phyloP scores from a whole-genome alignment of 2,329 filamentous ascomycete species.

The Xylaria sp. region DNA sequence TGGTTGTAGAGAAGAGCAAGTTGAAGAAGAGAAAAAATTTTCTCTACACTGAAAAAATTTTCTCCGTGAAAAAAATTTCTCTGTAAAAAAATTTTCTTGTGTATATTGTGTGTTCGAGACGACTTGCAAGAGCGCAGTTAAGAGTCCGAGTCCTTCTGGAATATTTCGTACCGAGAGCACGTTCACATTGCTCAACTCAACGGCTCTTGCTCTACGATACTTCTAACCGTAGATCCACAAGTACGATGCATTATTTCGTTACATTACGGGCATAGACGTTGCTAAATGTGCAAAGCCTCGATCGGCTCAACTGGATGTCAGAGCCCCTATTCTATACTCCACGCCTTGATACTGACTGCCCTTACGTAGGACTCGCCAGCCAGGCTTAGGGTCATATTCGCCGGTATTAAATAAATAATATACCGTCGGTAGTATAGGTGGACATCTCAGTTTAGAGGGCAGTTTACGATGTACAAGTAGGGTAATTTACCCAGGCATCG shows the following conservation, averaged over 20 bases:
- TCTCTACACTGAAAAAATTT: too few species aligned
- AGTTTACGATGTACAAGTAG: not conserved
- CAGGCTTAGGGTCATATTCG: not conserved
- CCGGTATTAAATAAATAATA: too few species aligned
- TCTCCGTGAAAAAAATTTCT: too few species aligned
- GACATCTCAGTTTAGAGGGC: not conserved
- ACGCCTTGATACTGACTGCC: not conserved
- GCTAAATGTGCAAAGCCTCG: not conserved
- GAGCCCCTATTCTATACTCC: not conserved
- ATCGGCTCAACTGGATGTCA: not conserved
- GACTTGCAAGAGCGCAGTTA: too few species aligned
- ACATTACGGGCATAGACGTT: not conserved
- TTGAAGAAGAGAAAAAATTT: not conserved
- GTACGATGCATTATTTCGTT: not conserved
- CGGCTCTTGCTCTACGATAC: too few species aligned
- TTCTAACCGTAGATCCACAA: too few species aligned
- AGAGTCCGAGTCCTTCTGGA: too few species aligned
- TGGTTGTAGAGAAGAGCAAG: not conserved
- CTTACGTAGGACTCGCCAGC: not conserved
- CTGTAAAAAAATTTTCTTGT: too few species aligned
- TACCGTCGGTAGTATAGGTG: not conserved
- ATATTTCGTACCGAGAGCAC: too few species aligned
- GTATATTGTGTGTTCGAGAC: too few species aligned
- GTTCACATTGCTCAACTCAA: too few species aligned
- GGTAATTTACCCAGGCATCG: too few species aligned